Evolutionary conservation across 2,329 filamentous ascomycete genomes (phyloP).

Genomic region (Colletotrichum scovillei): DNA sequence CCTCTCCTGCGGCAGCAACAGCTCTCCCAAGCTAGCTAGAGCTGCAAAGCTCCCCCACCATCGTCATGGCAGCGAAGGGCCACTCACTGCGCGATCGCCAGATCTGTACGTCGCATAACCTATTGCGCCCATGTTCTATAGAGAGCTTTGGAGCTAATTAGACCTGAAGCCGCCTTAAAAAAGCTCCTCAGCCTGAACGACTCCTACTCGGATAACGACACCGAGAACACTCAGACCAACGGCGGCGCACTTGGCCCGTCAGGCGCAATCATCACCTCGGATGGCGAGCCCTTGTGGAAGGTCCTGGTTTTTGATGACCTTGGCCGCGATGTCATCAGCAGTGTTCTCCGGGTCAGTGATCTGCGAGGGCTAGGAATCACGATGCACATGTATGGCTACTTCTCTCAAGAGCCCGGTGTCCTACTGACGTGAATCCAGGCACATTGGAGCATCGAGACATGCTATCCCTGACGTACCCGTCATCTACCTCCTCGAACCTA

Average conservation of each 20-base stretch:
- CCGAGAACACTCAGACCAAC: slow-evolving; percentile 72
- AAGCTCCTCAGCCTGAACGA: slow-evolving; percentile 97
- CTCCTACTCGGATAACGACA: slow-evolving; percentile 67
- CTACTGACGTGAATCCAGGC: slow-evolving; percentile 61
- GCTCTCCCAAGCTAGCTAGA: slow-evolving; percentile 32
- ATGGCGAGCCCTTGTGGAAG: slow-evolving; percentile 97
- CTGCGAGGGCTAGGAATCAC: slow-evolving; percentile 94
- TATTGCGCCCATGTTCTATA: neutral
- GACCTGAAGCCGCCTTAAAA: slow-evolving; percentile 81
- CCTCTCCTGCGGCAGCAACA: neutral
- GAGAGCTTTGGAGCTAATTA: neutral
- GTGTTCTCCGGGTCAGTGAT: slow-evolving; percentile 93
- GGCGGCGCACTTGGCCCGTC: slow-evolving; percentile 72
- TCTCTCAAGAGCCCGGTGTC: slow-evolving; percentile 1
- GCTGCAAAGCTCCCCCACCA: slow-evolving; percentile 35
- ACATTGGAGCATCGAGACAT: slow-evolving; percentile 83
- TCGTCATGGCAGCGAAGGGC: slow-evolving; percentile 58
- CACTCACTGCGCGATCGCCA: slow-evolving; percentile 63
- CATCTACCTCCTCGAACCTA: slow-evolving; percentile 96
- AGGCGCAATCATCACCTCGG: slow-evolving; percentile 84
- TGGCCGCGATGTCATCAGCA: slow-evolving; percentile 95
- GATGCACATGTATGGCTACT: slow-evolving; percentile 80
- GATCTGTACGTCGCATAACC: slow-evolving; percentile 51
- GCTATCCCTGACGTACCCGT: slow-evolving; percentile 96
- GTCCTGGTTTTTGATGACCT: slow-evolving; percentile 93